A percentile compares a stretch with the other conserved stretches of the same genome.
Evolutionary conservation across 2,329 filamentous ascomycete species (phyloP).

Genomic region (Coniella vitis): DNA sequence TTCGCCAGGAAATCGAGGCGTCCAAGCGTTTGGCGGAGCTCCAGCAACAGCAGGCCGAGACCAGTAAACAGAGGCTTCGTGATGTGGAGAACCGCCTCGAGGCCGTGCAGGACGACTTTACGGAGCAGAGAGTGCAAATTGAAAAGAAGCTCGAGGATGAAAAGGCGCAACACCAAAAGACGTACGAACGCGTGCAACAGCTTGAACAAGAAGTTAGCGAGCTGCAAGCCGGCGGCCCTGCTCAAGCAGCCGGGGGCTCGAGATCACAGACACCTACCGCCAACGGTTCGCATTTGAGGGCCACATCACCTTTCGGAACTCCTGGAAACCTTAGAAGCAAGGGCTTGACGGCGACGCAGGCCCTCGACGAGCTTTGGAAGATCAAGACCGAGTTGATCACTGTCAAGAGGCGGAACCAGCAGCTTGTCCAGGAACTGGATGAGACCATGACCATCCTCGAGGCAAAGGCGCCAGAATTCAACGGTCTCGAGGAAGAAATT

Average conservation of each 20-base stretch:
- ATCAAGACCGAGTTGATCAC: slow-evolving; percentile 66
- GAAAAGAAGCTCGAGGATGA: slow-evolving; percentile 52
- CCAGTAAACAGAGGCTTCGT: slow-evolving; percentile 61
- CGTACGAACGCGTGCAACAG: slow-evolving; percentile 42
- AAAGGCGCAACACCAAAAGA: slow-evolving; percentile 37
- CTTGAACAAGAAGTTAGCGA: slow-evolving; percentile 49
- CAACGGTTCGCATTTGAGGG: slow-evolving; percentile 46
- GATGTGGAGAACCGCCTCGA: slow-evolving; percentile 60
- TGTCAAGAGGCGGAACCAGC: slow-evolving; percentile 67
- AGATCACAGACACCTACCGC: slow-evolving; percentile 54
- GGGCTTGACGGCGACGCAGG: slow-evolving; percentile 53
- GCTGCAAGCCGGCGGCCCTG: slow-evolving; percentile 41
- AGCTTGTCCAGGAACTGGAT: slow-evolving; percentile 71
- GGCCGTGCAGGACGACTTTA: slow-evolving; percentile 59
- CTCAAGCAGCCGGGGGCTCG: slow-evolving; percentile 37
- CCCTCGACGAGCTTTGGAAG: slow-evolving; percentile 57
- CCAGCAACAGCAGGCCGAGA: slow-evolving; percentile 68
- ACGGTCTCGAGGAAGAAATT: slow-evolving; percentile 77
- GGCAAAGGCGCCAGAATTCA: slow-evolving; percentile 77
- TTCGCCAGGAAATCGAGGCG: slow-evolving; percentile 78
- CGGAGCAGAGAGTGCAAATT: slow-evolving; percentile 50
- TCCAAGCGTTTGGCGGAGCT: slow-evolving; percentile 75
- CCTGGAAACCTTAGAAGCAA: slow-evolving; percentile 52
- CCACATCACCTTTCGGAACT: slow-evolving; percentile 56
- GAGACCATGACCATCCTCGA: slow-evolving; percentile 82